Evolutionary conservation across 2,329 filamentous ascomycete genomes (phyloP).

Genomic region (Botrytis elliptica): DNA sequence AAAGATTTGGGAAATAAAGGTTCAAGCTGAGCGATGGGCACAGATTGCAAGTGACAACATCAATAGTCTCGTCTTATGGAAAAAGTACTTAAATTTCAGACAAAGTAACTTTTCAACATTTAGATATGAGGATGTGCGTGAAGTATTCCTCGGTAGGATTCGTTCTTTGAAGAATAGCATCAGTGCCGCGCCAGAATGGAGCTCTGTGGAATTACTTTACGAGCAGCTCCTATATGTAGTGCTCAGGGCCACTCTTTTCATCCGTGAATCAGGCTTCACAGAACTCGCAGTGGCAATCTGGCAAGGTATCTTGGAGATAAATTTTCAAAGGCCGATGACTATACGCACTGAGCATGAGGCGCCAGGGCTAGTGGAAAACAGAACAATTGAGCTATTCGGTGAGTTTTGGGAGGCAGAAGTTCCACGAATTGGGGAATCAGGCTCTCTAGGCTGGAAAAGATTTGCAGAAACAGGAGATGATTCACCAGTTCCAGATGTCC

Average conservation of each 20-base stretch:
- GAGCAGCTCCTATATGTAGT: constrained; percentile 65
- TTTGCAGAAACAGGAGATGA: constrained; percentile 43
- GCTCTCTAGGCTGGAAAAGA: constrained; percentile 68
- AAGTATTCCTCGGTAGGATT: constrained; percentile 59
- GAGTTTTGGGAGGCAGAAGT: constrained; percentile 88
- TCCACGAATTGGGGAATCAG: constrained; percentile 71
- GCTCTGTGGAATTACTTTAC: constrained; percentile 32
- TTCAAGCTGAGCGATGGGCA: constrained; percentile 64
- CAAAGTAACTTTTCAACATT: constrained; percentile 68
- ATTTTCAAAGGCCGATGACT: constrained; percentile 56
- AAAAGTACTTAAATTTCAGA: constrained; percentile 67
- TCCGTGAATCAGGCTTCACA: constrained; percentile 73
- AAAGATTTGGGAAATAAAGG: constrained; percentile 69
- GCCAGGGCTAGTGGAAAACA: constrained; percentile 21
- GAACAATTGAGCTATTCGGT: constrained; percentile 50
- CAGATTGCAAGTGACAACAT: constrained; percentile 56
- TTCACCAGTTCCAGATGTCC: constrained; percentile 25
- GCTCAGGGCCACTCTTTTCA: constrained; percentile 69
- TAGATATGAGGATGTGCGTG: constrained; percentile 63
- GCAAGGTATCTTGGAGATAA: constrained; percentile 78
- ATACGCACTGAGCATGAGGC: not conserved
- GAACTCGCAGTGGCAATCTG: constrained; percentile 77
- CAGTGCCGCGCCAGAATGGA: constrained; percentile 5
- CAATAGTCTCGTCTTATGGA: constrained; percentile 66
- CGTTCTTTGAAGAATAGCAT: constrained; percentile 43